Evolutionary conservation across 805 yeast genomes (phyloP), one percentile per base, ranked within the genome.

Genomic region (Ogataea minuta): DNA sequence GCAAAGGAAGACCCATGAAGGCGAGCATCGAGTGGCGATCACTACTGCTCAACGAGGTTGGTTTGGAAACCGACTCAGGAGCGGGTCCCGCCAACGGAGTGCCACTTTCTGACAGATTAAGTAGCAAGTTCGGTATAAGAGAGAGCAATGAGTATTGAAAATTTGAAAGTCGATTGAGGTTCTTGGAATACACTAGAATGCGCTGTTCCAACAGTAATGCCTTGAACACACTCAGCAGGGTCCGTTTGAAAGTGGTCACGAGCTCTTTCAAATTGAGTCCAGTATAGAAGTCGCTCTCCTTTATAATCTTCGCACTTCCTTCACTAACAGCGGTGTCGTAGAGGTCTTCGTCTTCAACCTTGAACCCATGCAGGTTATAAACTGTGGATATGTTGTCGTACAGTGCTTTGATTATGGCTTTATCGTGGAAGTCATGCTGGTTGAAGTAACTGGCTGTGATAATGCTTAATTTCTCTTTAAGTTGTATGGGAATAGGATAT

Each of bases 1-100:
- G 90, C 34, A 93, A 66, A 0, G 99, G 99, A 23, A 93, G 68
- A 0, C 98, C 99, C 55, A 88, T 74, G 57, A 87, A 93, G 23
- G 76, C 66, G 27, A 91, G 64, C 57, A 90, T 71, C 0, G 96
- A 85, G 46, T 73, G 71, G 35, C 96, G 66, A 60, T 88, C 90
- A 43, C 86, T 81, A 5, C 95, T 78, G 50, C 77, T 81, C 44
- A 91, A 70, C 10, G 88, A 76, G 4, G 77, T 72, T 1, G 90
- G 83, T 43, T 77, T 74, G 28, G 61, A 49, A n/a, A 81, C 60
- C 2, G 70, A 66, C 2, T 71, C 63, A 36, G 75, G 71, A 31
- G 79, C 72, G 24, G 71, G 74, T 14, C 63, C 62, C 36, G 86
- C 62, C 36, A 74, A 56, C 0, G 96, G 95, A 28, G 93, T 82